Evolutionary conservation across 495 filamentous ascomycete species (phyloP).

Genomic region (Usnea hakonensis): DNA sequence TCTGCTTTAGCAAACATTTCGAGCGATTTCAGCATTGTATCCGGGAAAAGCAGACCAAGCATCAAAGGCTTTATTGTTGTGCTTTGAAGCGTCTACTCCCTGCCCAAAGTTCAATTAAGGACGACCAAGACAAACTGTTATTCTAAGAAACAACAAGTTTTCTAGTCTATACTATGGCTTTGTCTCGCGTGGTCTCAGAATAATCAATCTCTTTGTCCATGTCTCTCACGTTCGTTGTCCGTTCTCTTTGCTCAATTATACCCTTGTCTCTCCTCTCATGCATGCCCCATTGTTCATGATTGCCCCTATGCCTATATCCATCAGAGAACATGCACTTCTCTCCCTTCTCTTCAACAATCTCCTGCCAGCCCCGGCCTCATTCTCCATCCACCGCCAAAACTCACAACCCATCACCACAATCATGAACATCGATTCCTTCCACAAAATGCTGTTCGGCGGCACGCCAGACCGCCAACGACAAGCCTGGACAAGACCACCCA

Average conservation of each 20-base stretch:
- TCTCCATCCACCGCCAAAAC: background rate
- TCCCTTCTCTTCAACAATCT: background rate
- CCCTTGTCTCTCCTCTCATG: background rate
- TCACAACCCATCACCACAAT: background rate
- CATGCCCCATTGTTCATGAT: background rate
- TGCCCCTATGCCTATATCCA: background rate
- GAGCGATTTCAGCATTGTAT: no score
- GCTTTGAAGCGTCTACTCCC: no score
- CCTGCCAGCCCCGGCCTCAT: background rate
- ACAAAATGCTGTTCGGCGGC: background rate
- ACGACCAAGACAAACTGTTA: background rate
- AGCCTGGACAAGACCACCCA: background rate
- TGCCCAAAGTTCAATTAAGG: background rate
- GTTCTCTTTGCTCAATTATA: background rate
- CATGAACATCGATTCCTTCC: background rate
- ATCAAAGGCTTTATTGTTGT: no score
- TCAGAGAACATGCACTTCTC: background rate
- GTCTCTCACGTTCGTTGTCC: no score
- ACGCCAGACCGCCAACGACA: background rate
- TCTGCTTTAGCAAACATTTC: no score
- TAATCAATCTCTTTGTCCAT: no score
- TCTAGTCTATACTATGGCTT: background rate
- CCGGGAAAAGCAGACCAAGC: no score
- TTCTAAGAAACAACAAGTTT: background rate
- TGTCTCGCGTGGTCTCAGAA: background rate